phyloP scores from a whole-genome alignment of 148 eudicot genomes.

The Vaccinium myrtillus region DNA sequence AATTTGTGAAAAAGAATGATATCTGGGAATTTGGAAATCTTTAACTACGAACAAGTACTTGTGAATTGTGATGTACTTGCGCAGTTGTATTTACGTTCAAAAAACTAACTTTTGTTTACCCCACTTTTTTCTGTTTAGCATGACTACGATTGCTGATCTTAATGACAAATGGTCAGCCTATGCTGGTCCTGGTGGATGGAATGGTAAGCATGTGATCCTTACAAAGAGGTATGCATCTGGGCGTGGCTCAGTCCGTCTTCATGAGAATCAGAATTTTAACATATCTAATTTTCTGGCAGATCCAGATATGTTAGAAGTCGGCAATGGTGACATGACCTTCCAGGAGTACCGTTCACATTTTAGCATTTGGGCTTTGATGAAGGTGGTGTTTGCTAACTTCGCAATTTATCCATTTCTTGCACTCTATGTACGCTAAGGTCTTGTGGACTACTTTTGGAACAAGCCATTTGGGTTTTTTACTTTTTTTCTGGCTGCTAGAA shows the following conservation, averaged over 20 bases:
- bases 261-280: background rate
- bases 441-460: slow-evolving; percentile 8
- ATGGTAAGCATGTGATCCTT: slow-evolving; percentile 56
- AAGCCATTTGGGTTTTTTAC: background rate
- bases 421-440: background rate
- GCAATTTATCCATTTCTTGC: background rate
- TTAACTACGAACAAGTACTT: background rate
- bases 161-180: slow-evolving; percentile 95
- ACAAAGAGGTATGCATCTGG: background rate
- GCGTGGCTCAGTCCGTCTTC: background rate
- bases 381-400: slow-evolving; percentile 39
- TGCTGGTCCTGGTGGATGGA: slow-evolving; percentile 99
- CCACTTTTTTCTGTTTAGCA: slow-evolving; percentile 36
- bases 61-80: background rate
- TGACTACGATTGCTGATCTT: slow-evolving; percentile 86
- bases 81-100: background rate
- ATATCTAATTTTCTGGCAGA: slow-evolving; percentile 42
- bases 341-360: slow-evolving; percentile 85
- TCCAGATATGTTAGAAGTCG: slow-evolving; percentile 99
- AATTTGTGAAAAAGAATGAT: background rate
- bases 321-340: slow-evolving; percentile 92
- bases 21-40: background rate
- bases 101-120: background rate
- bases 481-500: background rate
- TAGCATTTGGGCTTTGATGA: slow-evolving; percentile 98